Percentiles rank a stretch among this genome's conserved stretches.
phyloP scores from a whole-genome alignment of 106 monocot genomes.

The Dioscorea alata region DNA sequence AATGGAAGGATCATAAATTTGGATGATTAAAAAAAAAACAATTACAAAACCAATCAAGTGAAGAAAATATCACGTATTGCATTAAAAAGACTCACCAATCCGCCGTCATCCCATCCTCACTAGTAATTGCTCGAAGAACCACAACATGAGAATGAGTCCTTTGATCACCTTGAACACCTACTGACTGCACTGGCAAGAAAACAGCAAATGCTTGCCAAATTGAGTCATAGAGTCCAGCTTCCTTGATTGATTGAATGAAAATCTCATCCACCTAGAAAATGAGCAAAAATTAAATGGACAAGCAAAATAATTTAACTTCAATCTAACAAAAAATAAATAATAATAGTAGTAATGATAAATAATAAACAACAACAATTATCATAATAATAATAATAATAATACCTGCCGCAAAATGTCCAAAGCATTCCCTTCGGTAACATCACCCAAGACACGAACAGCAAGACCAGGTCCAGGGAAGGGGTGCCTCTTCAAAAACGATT shows the following conservation, averaged over 20 bases:
- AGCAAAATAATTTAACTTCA: background rate
- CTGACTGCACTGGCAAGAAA: slow-evolving; percentile 79
- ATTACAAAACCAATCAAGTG: too few species aligned
- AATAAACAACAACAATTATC: too few species aligned
- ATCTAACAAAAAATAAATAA: too few species aligned
- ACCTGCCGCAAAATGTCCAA: slow-evolving; percentile 91
- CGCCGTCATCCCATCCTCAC: slow-evolving; percentile 98
- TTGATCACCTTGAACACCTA: slow-evolving; percentile 96
- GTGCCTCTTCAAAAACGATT: slow-evolving; percentile 87
- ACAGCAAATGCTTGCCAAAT: slow-evolving; percentile 99
- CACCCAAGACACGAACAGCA: slow-evolving; percentile 89
- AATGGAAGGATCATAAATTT: too few species aligned
- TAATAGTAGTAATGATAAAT: too few species aligned
- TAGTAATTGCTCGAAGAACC: slow-evolving; percentile 86
- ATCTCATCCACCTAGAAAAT: slow-evolving; percentile 80
- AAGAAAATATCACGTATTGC: background rate
- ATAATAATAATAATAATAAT: background rate
- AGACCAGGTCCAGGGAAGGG: slow-evolving; percentile 99
- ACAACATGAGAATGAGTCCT: slow-evolving; percentile 91
- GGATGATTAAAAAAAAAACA: too few species aligned
- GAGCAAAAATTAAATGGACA: background rate
- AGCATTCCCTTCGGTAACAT: slow-evolving; percentile 93
- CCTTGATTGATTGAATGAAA: slow-evolving; percentile 92
- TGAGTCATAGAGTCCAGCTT: slow-evolving; percentile 88
- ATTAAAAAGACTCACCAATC: slow-evolving; percentile 54